Evolutionary conservation across 2,329 filamentous ascomycete species (phyloP).

Genomic region (Pseudogymnoascus sp.): DNA sequence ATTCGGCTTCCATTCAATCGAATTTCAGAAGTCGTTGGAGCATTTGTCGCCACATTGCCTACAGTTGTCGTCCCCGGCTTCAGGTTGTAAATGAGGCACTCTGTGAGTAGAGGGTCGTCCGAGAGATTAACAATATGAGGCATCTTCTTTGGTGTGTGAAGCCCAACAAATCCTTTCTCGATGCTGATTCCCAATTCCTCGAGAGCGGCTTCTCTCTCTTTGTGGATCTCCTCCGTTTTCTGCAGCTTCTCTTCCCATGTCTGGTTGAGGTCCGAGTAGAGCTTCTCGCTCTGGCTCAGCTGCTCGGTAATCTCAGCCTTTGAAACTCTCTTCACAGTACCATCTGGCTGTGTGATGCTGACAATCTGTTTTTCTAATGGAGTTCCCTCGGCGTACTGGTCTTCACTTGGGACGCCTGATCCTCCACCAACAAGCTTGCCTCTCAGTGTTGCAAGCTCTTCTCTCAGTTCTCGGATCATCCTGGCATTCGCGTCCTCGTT

Average conservation of each 20-base stretch:
- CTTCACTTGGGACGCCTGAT: conserved; percentile 55
- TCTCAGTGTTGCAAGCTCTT: conserved; percentile 78
- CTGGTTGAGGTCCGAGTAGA: conserved; percentile 92
- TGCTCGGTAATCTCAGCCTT: conserved; percentile 98
- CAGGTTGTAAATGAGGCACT: conserved; percentile 95
- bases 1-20: conserved; percentile 91
- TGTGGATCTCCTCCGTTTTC: conserved; percentile 96
- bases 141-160: conserved; percentile 98
- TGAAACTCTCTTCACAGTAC: conserved; percentile 85
- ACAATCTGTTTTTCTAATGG: conserved; percentile 94
- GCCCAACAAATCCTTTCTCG: conserved; percentile 91
- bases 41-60: conserved; percentile 82
- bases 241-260: conserved; percentile 96
- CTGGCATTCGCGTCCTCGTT: conserved; percentile 98
- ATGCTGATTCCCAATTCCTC: conserved; percentile 98
- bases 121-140: conserved; percentile 96
- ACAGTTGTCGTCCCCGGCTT: conserved; percentile 93
- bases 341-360: conserved; percentile 80
- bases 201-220: conserved; percentile 86
- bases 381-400: conserved; percentile 85
- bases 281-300: conserved; percentile 89
- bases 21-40: conserved; percentile 71
- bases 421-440: conserved; percentile 66
- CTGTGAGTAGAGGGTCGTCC: conserved; percentile 85
- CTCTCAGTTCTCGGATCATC: conserved; percentile 97